Evolutionary conservation across 768 basidiomycete species (phyloP), one percentile per base, ranked within the genome.

Genomic region (Lactarius pseudohatsudake): DNA sequence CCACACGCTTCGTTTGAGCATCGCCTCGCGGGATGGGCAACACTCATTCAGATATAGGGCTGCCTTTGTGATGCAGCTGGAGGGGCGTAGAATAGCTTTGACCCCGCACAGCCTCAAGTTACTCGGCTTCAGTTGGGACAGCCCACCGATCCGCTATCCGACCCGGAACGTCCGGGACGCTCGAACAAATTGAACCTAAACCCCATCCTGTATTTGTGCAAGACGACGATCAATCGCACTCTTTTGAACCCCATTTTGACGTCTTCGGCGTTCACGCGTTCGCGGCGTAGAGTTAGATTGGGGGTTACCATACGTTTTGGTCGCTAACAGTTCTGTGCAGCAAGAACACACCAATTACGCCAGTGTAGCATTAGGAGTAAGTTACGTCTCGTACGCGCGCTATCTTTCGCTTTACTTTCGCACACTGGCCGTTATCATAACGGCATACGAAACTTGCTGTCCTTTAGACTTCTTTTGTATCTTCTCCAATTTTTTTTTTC

Each of bases 121-220:
- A 15, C 38, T 11, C 38, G 34, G 1, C 10, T 11, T 2, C 34
- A 2, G 0, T 11, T 36, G 10, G 10, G 10, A 36, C 34, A 36
- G 34, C 34, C 34, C 36, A 13, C 13, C 45, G n/a, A n/a, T 9
- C 45, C 45, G 20, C 45, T 4, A n/a, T 20, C 20, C 45, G 20
- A 34, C 34, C 34, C 9, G 34, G 9, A 34, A 47, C 43, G 43
- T 6, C 32, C 32, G 6, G 32, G 20, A 47, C 43, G 43, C 20
- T 45, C 45, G 45, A 47, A 13, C 45, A 47, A 47, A 47, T 47
- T 47, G 45, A 47, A 47, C 45, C n/a, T 20, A 47, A 47, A 47
- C 47, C 47, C 47, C 10, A 50, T 50, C 47, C 47, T 20, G 22
- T 13, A 50, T 50, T 26, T 11, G 47, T 26, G 11, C 11, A 50